phyloP scores from a whole-genome alignment of 805 yeast species.

The Starmerella lactis-condensi region DNA sequence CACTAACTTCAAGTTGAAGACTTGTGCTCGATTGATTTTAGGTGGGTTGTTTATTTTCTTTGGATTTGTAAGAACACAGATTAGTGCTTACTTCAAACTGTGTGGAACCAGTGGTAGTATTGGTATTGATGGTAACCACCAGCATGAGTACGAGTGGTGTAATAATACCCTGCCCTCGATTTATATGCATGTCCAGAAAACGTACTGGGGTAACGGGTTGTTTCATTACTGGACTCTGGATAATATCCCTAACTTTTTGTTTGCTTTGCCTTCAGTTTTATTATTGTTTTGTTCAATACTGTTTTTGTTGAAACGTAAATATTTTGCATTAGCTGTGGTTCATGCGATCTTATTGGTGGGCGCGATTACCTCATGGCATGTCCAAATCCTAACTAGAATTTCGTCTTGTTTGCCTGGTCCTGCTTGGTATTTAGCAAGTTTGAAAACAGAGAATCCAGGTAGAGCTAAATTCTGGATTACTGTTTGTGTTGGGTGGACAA shows the following conservation, averaged over 20 bases:
- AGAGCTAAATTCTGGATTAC: slow-evolving; percentile 23
- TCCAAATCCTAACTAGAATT: slow-evolving; percentile 68
- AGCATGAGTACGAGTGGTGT: too few relatives aligned
- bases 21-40: slow-evolving; percentile 22
- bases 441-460: slow-evolving; percentile 6
- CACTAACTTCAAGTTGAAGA: not conserved
- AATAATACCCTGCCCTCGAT: slow-evolving; percentile 35
- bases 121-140: too few relatives aligned
- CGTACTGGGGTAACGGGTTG: slow-evolving; percentile 77
- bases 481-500: slow-evolving; percentile 44
- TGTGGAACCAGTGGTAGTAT: too few relatives aligned
- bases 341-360: slow-evolving; percentile 29
- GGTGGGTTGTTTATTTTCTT: slow-evolving; percentile 40
- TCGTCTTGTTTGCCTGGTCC: slow-evolving; percentile 59
- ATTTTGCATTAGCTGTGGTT: slow-evolving; percentile 19
- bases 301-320: slow-evolving; percentile 17
- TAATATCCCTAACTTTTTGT: slow-evolving; percentile 65
- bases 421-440: slow-evolving; percentile 48
- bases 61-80: slow-evolving; percentile 31
- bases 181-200: slow-evolving; percentile 49
- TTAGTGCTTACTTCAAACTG: slow-evolving; percentile 35
- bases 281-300: slow-evolving; percentile 28
- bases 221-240: slow-evolving; percentile 63
- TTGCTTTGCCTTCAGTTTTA: slow-evolving; percentile 50
- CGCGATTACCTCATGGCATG: slow-evolving; percentile 50